These are phyloP conservation scores for Myriosclerotinia duriaeana DNA, from an alignment of 2,329 filamentous ascomycete genomes.

Conservation along the genomic window DNA sequence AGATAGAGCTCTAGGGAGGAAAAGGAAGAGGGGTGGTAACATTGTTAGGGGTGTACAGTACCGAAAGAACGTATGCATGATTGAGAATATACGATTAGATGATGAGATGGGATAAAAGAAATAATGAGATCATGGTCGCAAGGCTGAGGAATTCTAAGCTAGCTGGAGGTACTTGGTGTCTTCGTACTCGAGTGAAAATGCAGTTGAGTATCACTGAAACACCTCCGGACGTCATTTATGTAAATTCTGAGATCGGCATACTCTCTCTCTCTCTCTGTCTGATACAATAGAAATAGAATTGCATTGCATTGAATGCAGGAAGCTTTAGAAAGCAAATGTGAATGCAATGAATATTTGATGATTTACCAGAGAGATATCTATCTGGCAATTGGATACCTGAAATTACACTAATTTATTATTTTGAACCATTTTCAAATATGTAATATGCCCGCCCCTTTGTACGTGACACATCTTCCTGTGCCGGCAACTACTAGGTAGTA, in stretches of 20 bases:
- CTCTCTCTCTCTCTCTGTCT: too few relatives aligned
- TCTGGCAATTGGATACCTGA: too few relatives aligned
- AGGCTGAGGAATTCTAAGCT: background rate
- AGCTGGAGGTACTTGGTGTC: background rate
- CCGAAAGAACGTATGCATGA: background rate
- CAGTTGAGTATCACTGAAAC: background rate
- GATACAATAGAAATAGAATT: background rate
- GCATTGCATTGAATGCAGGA: background rate
- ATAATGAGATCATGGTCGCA: constrained; percentile 10
- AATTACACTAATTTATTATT: too few relatives aligned
- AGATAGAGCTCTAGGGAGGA: constrained; percentile 25
- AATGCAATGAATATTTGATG: background rate
- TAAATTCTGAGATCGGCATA: background rate
- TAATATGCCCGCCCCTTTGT: too few relatives aligned
- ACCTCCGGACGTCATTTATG: background rate
- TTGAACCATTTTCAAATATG: background rate
- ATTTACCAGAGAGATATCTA: background rate
- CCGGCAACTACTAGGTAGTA: too few relatives aligned
- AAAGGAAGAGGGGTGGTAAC: background rate
- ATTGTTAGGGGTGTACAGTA: constrained; percentile 4
- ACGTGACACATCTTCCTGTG: too few relatives aligned
- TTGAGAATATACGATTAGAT: constrained; percentile 14
- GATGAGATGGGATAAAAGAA: background rate
- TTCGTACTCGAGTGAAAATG: background rate
- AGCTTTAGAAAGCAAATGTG: background rate